Evolutionary conservation across 2,329 filamentous ascomycete genomes (phyloP), one percentile per base, ranked within the genome.

Genomic region (Colletotrichum liriopes): DNA sequence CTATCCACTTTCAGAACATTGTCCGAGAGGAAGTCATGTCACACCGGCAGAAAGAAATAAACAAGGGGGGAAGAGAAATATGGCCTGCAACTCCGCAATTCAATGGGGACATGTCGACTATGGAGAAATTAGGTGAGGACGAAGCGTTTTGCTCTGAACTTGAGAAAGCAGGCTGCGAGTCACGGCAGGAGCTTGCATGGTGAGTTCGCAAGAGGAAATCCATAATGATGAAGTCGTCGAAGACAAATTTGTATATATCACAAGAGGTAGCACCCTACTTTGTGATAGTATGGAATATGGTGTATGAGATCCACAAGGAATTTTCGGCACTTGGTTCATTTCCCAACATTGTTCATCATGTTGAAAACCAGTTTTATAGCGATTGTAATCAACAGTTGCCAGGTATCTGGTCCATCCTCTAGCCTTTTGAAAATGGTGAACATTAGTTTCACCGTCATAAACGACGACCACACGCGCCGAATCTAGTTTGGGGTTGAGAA

Each of bases 1-100:
- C 86, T 0, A 79, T 89, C 1, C 87, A 85, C 77, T 87, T 81
- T 58, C 80, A 82, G 63, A 75, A 76, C 18, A 69, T 75, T 2
- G 76, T 78, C 12, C 74, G 78, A 4, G 68, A 75, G 6, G 71
- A 76, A 5, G 76, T 82, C 35, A 79, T 76, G 62, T 73, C 69
- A 12, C 80, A 82, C 64, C 73, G 79, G 12, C 65, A 74, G 11
- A 69, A 65, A 9, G 62, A 74, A 4, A 75, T 78, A 61, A 77
- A 78, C 45, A 67, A 71, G 3, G 75, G 66, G 26, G 77, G 75
- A 1, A 64, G 66, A 7, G 74, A 79, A 52, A 80, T 82, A 39
- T 81, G 81, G 80, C 81, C 81, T 3, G 78, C 78, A 1, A 71
- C 68, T 1, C 78, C 76, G 4, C 75, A 75, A 16, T 45, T 75